Conservation (phyloP, 169 alveolate species). For the Neospora caninum region DNA sequence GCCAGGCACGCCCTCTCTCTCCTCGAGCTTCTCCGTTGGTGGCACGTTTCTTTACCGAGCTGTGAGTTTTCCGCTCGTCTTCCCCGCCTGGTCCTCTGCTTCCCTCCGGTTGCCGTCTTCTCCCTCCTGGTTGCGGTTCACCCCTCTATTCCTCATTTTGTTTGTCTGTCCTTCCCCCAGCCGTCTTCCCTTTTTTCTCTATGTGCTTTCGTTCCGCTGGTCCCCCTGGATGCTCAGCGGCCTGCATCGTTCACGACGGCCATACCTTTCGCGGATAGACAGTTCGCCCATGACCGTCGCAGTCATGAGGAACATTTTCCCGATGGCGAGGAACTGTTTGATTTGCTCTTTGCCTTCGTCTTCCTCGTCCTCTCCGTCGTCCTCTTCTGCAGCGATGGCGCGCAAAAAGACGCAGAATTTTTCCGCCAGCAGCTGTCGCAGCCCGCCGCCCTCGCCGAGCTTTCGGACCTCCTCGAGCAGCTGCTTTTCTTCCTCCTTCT, state of each 20-base stretch:
- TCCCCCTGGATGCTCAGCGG: too few species aligned
- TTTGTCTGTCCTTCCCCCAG: too few species aligned
- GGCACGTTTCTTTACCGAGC: too few species aligned
- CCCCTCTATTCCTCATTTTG: too few species aligned
- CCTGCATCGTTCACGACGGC: not conserved
- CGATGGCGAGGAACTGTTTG: conserved; percentile 26
- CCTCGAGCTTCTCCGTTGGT: too few species aligned
- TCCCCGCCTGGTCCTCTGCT: too few species aligned
- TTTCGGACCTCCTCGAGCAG: not conserved
- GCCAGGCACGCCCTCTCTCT: too few species aligned
- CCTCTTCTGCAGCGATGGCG: conserved; percentile 26
- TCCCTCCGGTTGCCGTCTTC: too few species aligned
- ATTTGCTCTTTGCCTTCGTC: not conserved
- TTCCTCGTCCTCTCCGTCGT: not conserved
- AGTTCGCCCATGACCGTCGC: not conserved
- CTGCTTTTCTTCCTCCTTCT: conserved; percentile 3
- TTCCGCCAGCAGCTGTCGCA: not conserved
- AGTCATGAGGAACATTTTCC: not conserved
- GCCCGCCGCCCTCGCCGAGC: not conserved
- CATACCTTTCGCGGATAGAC: conserved; percentile 21
- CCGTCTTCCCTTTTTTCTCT: too few species aligned
- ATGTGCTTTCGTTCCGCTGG: too few species aligned
- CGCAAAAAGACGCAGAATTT: conserved; percentile 16
- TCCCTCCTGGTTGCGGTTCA: too few species aligned
- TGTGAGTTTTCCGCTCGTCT: too few species aligned